Evolutionary conservation across 371 early-diverging fungal species (phyloP).

Genomic region (Mucor indicus): DNA sequence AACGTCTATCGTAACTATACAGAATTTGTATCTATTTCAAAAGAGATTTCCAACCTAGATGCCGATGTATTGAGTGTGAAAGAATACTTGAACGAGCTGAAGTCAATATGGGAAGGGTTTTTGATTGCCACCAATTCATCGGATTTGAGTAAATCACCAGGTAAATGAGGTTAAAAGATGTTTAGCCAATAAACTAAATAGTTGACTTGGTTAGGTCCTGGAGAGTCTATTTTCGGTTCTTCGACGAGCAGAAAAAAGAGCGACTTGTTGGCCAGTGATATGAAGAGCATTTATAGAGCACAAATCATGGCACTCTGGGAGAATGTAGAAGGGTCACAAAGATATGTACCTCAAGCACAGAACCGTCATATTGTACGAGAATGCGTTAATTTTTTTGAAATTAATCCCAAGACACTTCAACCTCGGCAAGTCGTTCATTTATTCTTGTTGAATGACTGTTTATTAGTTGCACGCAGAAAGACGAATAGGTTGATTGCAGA

Average conservation of each 20-base stretch:
- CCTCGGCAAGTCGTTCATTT: constrained; percentile 75
- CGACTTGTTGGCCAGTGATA: constrained; percentile 47
- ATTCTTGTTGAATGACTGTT: constrained; percentile 76
- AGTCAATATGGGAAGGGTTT: constrained; percentile 60
- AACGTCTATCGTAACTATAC: constrained; percentile 93
- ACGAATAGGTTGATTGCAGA: constrained; percentile 74
- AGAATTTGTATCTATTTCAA: constrained; percentile 92
- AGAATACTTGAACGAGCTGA: constrained; percentile 66
- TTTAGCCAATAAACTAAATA: neutral
- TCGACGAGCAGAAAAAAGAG: constrained; percentile 24
- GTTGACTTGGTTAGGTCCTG: neutral
- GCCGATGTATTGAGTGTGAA: constrained; percentile 71
- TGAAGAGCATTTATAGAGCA: constrained; percentile 57
- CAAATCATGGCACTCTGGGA: constrained; percentile 74
- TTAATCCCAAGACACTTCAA: constrained; percentile 74
- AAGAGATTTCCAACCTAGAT: constrained; percentile 85
- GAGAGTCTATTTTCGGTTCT: constrained; percentile 14
- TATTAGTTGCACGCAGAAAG: constrained; percentile 76
- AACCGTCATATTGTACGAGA: constrained; percentile 80
- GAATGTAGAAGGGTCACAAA: constrained; percentile 76
- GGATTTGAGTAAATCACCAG: neutral
- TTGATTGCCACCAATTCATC: constrained; percentile 38
- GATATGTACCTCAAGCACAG: constrained; percentile 73
- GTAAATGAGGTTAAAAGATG: neutral
- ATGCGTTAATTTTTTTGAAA: constrained; percentile 72